Evolutionary conservation across 164 flowering plant species (phyloP), one percentile per base, ranked within the genome.

Genomic region (Umbilicus rupestris): DNA sequence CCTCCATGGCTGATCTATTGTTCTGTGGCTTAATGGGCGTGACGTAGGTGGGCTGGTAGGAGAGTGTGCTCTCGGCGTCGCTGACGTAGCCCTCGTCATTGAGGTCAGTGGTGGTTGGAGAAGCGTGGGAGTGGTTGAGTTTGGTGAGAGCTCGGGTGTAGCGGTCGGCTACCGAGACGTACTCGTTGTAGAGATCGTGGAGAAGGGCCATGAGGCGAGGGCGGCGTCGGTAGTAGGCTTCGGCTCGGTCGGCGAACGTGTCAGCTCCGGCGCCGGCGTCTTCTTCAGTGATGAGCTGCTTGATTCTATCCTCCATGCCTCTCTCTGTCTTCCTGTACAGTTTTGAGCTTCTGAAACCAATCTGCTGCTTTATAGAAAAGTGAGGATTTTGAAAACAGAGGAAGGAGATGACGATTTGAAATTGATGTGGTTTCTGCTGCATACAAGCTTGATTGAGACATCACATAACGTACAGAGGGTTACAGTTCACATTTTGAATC

Each of bases 211-310:
- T 72, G 6, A 89, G 83, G 71, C 81, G 88, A 65, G 96, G 96
- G 31, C 96, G 86, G 55, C 80, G 83, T 19, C 72, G 77, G 80
- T 87, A 89, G 71, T 86, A 89, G n/a, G 79, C 78, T 31, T 89
- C 87, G n/a, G 96, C 96, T 0, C 91, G 78, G 37, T 82, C 78
- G 0, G 87, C 91, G 39, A 89, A 87, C 11, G 84, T 76, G 73
- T 89, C 86, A 8, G 58, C 29, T 2, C 73, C 75, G 0, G 66
- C 28, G 10, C 67, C 71, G 37, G 75, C 74, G 37, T 79, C 82
- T 37, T 78, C 83, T 0, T 65, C 60, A 1, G 58, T 46, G n/a
- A 82, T 28, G 46, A 49, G 0, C 11, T 44, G 70, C 58, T 80
- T 82, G 79, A 89, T 77, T 68, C 77, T 81, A 71, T 78, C 78